Percentiles rank a stretch among this genome's conserved stretches.
Evolutionary conservation across 352 stramenopile genomes (phyloP).

Genomic region (Plasmopara viticola): DNA sequence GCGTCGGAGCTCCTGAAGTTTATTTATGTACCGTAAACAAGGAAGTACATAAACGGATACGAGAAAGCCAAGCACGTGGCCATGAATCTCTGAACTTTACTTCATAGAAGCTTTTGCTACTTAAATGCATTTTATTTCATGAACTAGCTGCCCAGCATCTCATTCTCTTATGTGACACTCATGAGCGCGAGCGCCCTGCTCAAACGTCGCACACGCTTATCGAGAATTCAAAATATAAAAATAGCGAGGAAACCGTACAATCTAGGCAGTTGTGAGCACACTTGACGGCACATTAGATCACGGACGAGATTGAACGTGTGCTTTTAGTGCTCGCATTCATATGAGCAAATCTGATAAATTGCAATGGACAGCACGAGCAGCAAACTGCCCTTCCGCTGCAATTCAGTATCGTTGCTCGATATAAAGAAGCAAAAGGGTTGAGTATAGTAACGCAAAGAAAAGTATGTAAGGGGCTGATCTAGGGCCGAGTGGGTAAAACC

Average conservation of each 20-base stretch:
- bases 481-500: slow-evolving; percentile 33
- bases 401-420: slow-evolving; percentile 74
- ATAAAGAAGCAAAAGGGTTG: not conserved
- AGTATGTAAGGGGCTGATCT: slow-evolving; percentile 77
- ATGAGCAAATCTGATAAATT: slow-evolving; percentile 81
- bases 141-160: not conserved
- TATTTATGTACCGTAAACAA: not conserved
- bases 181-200: not conserved
- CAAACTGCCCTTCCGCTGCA: slow-evolving; percentile 37
- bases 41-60: not conserved
- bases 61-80: not conserved
- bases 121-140: too few relatives aligned
- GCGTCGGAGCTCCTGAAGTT: too few relatives aligned
- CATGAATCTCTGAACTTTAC: not conserved
- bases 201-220: too few relatives aligned
- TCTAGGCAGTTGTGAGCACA: slow-evolving; percentile 49
- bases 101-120: not conserved
- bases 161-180: not conserved
- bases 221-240: too few relatives aligned
- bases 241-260: not conserved
- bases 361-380: slow-evolving; percentile 37
- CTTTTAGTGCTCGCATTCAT: slow-evolving; percentile 81
- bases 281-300: slow-evolving; percentile 84
- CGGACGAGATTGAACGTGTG: slow-evolving; percentile 67
- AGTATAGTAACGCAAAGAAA: not conserved